Evolutionary conservation across 1,139 yeast genomes (phyloP), one percentile per base, ranked within the genome.

Genomic region (Yamadazyma jaroonii): DNA sequence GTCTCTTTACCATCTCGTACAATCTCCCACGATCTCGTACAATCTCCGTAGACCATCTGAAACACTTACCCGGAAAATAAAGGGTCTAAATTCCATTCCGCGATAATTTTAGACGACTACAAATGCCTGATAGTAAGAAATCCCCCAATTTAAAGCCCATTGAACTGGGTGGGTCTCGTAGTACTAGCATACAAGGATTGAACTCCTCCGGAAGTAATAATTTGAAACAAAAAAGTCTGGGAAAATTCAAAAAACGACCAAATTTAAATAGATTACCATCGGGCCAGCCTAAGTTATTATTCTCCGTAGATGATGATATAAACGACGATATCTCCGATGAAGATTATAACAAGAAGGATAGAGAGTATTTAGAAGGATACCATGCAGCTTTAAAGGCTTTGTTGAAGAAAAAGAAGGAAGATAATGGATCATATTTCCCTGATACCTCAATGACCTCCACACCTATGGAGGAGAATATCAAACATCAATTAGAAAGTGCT

Each of bases 251-350:
- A 25, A 42, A 42, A 11, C 42, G 46, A 34, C 62, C 62, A 9
- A 53, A 46, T 31, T 52, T 63, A 31, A 61, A 57, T 34, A 45
- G 67, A n/a, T 36, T 43, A 31, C 47, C 50, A 9, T 48, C 56
- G 2, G 51, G 56, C 11, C 62, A 53, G 25, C 45, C 54, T 31
- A 67, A 65, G 41, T 52, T 66, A 30, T 63, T 83, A 2, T 84
- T 79, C 52, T 78, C 85, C 21, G 92, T 85, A 0, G 95, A 86
- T 56, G 95, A 86, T 55, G 87, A 82, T 43, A 61, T 67, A 15
- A 54, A 56, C 49, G 83, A 58, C 34, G 52, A 78, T 42, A 64
- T 77, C 9, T 81, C 77, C 43, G 74, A 73, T 11, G 84, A 45
- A n/a, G 26, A 27, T 8, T 20, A 9, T 6, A 50, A 42, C 2